phyloP scores from a whole-genome alignment of 2,329 filamentous ascomycete species.

The Phaeoacremonium minimum region DNA sequence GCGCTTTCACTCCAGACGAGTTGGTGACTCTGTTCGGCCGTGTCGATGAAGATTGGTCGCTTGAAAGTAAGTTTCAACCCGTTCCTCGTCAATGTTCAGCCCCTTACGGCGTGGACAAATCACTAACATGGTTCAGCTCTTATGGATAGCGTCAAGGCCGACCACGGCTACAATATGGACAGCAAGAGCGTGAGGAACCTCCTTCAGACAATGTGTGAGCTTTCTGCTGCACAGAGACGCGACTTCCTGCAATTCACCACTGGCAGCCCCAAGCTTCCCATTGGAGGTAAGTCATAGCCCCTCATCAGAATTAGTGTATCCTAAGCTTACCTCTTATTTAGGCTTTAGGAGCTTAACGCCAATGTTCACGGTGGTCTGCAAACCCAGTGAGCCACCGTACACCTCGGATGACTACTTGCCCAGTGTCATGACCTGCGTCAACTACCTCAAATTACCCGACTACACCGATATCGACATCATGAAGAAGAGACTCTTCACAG shows the following conservation, averaged over 20 bases:
- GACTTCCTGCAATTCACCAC: constrained; percentile 98
- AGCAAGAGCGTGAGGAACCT: constrained; percentile 93
- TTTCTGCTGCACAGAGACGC: constrained; percentile 68
- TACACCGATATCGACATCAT: constrained; percentile 78
- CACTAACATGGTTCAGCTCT: constrained; percentile 55
- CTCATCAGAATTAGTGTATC: constrained; percentile 2
- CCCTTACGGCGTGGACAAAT: neutral
- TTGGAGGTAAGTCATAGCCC: constrained; percentile 68
- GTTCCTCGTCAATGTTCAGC: neutral
- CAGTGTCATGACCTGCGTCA: constrained; percentile 99
- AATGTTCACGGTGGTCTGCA: constrained; percentile 99
- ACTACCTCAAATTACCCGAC: constrained; percentile 96
- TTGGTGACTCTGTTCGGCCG: constrained; percentile 91
- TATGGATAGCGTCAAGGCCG: constrained; percentile 97
- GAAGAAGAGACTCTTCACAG: constrained; percentile 72
- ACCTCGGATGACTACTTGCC: constrained; percentile 97
- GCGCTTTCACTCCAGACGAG: constrained; percentile 92
- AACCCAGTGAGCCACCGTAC: constrained; percentile 92
- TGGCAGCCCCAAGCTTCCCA: constrained; percentile 94
- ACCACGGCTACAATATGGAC: constrained; percentile 98
- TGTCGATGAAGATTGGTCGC: constrained; percentile 92
- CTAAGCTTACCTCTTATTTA: constrained; percentile 33
- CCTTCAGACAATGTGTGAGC: constrained; percentile 89
- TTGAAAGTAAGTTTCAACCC: constrained; percentile 83
- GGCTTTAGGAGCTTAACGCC: constrained; percentile 96